Conservation (phyloP, 75 land plant species). For the Selaginella moellendorffii region DNA sequence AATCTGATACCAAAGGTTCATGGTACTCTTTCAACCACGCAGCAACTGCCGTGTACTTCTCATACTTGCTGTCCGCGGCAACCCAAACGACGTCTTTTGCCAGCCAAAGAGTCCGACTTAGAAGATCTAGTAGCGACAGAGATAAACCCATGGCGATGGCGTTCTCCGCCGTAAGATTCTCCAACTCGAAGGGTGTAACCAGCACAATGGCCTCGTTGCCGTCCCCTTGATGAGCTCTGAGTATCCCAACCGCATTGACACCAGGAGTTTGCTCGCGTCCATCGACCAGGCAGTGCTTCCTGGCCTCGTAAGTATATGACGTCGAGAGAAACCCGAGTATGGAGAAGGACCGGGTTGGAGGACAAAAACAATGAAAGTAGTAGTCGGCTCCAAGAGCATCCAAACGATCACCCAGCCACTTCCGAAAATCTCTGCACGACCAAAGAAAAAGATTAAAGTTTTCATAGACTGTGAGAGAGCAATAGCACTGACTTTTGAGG, state of each 20-base stretch:
- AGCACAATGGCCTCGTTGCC: conserved; percentile 92
- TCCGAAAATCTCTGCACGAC: conserved; percentile 44
- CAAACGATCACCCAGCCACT: conserved; percentile 37
- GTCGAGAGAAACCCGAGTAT: no score
- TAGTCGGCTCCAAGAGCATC: conserved; percentile 55
- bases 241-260: conserved; percentile 61
- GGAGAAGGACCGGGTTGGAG: conserved; percentile 34
- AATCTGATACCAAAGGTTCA: conserved; percentile 20
- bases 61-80: conserved; percentile 65
- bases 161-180: conserved; percentile 24
- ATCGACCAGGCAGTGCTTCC: no score
- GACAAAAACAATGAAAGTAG: conserved; percentile 48
- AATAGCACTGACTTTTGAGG: no score
- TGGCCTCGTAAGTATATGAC: no score
- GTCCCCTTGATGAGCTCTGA: conserved; percentile 83
- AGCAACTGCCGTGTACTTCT: conserved; percentile 52
- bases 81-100: conserved; percentile 92
- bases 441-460: no score
- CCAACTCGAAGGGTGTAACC: conserved; percentile 67
- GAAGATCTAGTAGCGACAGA: conserved; percentile 47
- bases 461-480: no score
- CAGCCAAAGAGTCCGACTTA: conserved; percentile 57
- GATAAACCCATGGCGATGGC: conserved; percentile 56
- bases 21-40: conserved; percentile 82
- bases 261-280: conserved; percentile 22